These are phyloP conservation scores for Colletotrichum coccodes DNA, from an alignment of 2,329 filamentous ascomycete genomes.

Conservation along the genomic window DNA sequence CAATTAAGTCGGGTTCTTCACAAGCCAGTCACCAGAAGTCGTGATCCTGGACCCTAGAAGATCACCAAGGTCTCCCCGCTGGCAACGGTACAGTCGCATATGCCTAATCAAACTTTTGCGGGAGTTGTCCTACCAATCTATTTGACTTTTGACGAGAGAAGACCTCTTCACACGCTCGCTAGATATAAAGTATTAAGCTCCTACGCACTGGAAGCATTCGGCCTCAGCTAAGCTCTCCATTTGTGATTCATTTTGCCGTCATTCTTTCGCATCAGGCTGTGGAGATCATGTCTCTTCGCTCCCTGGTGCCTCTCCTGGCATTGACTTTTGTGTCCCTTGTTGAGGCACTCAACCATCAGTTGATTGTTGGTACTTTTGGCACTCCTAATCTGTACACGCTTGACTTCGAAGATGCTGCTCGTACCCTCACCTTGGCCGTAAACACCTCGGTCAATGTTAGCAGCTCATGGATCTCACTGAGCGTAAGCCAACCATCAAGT, in stretches of 20 bases:
- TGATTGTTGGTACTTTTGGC: constrained; percentile 3
- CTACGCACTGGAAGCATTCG: too few species aligned
- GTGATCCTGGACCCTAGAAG: background rate
- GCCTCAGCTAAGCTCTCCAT: too few species aligned
- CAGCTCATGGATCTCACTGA: constrained; percentile 13
- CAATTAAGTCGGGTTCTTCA: too few species aligned
- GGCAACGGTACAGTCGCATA: background rate
- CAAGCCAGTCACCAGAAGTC: background rate
- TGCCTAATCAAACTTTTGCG: background rate
- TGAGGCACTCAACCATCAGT: background rate
- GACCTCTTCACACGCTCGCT: too few species aligned
- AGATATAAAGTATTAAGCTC: too few species aligned
- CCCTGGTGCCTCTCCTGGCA: background rate
- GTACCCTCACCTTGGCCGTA: background rate
- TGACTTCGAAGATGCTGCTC: constrained; percentile 6
- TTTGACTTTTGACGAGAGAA: too few species aligned
- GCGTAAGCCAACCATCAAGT: background rate
- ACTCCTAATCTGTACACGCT: constrained; percentile 5
- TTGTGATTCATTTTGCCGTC: too few species aligned
- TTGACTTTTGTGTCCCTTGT: background rate
- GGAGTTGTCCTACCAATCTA: background rate
- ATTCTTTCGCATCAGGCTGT: too few species aligned
- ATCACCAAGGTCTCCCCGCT: constrained; percentile 6
- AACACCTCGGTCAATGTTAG: constrained; percentile 4
- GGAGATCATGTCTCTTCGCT: background rate